Conservation (phyloP, 192 early-diverging fungal species). For the Linderina pennispora region DNA sequence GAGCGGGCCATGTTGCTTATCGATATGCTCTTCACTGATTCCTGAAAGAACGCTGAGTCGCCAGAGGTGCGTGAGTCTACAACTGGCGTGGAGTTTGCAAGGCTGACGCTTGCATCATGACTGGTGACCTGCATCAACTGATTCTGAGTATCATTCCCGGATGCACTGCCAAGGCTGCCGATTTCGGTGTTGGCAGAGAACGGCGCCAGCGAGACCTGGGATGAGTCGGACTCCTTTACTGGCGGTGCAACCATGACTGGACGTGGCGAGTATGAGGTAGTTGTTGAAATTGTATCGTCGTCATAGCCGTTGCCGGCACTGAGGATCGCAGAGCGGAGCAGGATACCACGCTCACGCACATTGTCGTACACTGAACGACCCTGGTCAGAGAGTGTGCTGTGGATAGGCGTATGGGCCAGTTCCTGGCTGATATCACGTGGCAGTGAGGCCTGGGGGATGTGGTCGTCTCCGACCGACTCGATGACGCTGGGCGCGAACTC, state of each 20-base stretch:
- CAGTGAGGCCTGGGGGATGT: neutral
- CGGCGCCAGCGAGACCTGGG: no score
- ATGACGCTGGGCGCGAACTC: neutral
- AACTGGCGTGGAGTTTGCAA: no score
- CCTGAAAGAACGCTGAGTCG: neutral
- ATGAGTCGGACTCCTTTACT: no score
- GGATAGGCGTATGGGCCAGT: neutral
- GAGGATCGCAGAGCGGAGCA: neutral
- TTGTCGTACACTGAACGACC: neutral
- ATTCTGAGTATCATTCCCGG: no score
- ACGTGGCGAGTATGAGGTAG: no score
- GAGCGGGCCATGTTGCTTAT: no score
- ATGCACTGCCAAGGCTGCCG: no score
- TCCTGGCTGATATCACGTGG: neutral
- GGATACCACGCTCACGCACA: neutral
- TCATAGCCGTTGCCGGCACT: neutral
- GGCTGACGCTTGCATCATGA: no score
- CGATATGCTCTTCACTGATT: neutral
- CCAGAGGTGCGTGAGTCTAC: neutral
- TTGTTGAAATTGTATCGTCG: neutral
- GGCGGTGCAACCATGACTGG: no score
- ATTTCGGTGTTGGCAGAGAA: no score
- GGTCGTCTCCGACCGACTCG: neutral
- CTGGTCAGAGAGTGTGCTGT: no score
- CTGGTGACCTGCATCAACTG: no score